Conservation (phyloP, 2,329 filamentous ascomycete genomes). For the Pyrenophora seminiperda region DNA sequence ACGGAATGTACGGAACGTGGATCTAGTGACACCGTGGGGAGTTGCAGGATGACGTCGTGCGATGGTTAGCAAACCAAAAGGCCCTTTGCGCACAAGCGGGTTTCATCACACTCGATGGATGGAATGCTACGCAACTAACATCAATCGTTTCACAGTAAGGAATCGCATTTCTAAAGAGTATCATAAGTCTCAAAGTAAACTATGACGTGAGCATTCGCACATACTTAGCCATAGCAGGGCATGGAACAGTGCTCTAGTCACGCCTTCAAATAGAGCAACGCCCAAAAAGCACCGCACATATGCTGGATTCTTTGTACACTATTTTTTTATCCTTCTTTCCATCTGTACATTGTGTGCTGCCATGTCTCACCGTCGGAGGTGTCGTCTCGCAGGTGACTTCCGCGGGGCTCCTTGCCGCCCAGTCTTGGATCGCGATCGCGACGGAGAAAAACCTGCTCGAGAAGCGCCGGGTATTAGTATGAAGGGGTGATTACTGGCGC, state of each 20-base stretch:
- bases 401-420: background rate
- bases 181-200: too few species aligned
- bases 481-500: background rate
- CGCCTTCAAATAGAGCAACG: background rate
- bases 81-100: too few species aligned
- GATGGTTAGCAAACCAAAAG: too few species aligned
- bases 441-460: conserved; percentile 3
- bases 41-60: too few species aligned
- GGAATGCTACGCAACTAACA: too few species aligned
- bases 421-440: conserved; percentile 8
- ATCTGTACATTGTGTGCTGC: background rate
- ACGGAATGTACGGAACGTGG: too few species aligned
- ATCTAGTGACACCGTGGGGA: too few species aligned
- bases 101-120: too few species aligned
- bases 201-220: conserved; percentile 2
- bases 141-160: too few species aligned
- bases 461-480: conserved; percentile 2
- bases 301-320: background rate
- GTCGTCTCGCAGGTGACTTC: background rate
- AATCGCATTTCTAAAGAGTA: too few species aligned
- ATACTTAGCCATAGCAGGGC: background rate
- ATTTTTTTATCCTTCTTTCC: background rate
- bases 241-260: background rate
- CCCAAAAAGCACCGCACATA: background rate
- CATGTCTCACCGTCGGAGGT: background rate